Evolutionary conservation across 352 stramenopile species (phyloP), one percentile per base, ranked within the genome.

Genomic region (Phytophthora hybrid): DNA sequence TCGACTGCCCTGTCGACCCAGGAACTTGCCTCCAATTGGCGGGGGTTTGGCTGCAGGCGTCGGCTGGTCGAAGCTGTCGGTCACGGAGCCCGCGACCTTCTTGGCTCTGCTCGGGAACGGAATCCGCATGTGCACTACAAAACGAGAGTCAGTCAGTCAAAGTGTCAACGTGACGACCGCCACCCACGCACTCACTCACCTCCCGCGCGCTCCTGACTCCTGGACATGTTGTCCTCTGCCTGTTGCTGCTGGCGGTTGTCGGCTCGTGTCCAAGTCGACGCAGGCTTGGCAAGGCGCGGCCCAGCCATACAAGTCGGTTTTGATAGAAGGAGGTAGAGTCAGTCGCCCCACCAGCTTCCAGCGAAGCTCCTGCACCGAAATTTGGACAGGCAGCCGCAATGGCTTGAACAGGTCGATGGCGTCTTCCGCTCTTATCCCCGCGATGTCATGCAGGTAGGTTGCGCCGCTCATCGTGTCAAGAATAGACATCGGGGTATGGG

Each of bases 111-210:
- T 68, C 11, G 72, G 57, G 58, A 90, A 83, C 34, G 83, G 83
- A 54, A 83, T 81, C 6, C 75, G 75, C 55, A 87, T 88, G 26
- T 76, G 69, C 21, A 80, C 79, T 85, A 76, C 39, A 73, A 66
- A 44, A 51, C n/a, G 41, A 71, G 63, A 67, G 47, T 63, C 55
- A 66, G 37, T 67, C 49, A n/a, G 37, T 44, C 37, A 49, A 49
- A 49, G 41, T 14, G 21, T 49, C 41, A 49, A 49, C 18, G 41
- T 14, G 5, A 49, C 41, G 18, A 49, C 41, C 41, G 41, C 14
- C 41, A 49, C 41, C 41, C 37, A 44, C 10, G 37, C 37, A 70
- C 58, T 44, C 37, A 70, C 58, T 44, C 59, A 76, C 69, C 62
- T 66, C 31, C 54, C 4, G 55, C n/a, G 39, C 76, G 63, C 14